Percentiles rank a stretch among this genome's conserved stretches.
These are phyloP conservation scores for Mycosphaerelloides madeirae DNA, from an alignment of 2,329 filamentous ascomycete genomes.

Conservation along the genomic window DNA sequence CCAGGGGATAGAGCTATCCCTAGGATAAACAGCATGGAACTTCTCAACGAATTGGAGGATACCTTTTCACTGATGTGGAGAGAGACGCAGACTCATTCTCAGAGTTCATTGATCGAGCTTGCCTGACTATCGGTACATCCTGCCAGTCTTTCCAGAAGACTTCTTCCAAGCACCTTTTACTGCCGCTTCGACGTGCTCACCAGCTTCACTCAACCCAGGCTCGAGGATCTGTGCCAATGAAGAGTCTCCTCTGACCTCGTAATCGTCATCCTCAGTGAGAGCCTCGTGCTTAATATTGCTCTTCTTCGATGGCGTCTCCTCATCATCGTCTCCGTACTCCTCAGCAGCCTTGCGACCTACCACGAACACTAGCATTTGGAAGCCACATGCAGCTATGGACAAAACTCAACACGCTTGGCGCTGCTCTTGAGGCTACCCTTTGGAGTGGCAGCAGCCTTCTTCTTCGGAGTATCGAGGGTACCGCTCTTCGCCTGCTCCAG, in stretches of 20 bases:
- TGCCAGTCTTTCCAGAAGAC: too few species aligned
- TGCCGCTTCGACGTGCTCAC: too few species aligned
- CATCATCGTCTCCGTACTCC: conserved; percentile 13
- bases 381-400: background rate
- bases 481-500: background rate
- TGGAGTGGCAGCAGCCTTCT: background rate
- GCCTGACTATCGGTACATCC: too few species aligned
- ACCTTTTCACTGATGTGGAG: too few species aligned
- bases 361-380: background rate
- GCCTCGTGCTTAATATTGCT: conserved; percentile 20
- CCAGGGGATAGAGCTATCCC: too few species aligned
- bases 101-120: too few species aligned
- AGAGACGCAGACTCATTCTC: too few species aligned
- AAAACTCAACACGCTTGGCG: conserved; percentile 2
- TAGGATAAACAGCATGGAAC: too few species aligned
- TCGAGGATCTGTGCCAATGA: too few species aligned
- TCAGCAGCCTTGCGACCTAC: conserved; percentile 3
- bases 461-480: background rate
- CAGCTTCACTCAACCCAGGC: too few species aligned
- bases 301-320: conserved; percentile 19
- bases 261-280: conserved; percentile 9
- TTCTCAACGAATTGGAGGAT: too few species aligned
- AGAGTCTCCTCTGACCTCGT: background rate
- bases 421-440: background rate
- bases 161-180: too few species aligned